Percentiles rank a stretch among this genome's conserved stretches.
These are phyloP conservation scores for Trichophyton rubrum DNA, from an alignment of 2,329 filamentous ascomycete species.

Conservation along the genomic window DNA sequence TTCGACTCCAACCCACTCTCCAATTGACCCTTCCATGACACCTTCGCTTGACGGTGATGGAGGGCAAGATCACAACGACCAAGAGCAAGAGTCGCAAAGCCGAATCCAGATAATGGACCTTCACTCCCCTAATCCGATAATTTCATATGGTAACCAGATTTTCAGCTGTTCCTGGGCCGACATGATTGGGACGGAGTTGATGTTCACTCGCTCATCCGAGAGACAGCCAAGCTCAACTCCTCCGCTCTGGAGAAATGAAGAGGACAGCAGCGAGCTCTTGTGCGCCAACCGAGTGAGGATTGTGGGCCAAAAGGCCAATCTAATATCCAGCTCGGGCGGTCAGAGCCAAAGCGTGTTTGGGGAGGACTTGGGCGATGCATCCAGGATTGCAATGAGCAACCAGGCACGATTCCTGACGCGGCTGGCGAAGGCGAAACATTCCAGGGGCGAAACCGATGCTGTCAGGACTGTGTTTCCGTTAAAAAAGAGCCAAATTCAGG, in stretches of 20 bases:
- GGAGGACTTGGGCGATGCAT: slow-evolving; percentile 6
- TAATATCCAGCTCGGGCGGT: slow-evolving; percentile 37
- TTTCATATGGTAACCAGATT: slow-evolving; percentile 66
- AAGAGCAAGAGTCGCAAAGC: slow-evolving; percentile 18
- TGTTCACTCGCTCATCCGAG: slow-evolving; percentile 47
- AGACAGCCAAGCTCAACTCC: slow-evolving; percentile 33
- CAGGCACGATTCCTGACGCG: slow-evolving; percentile 50
- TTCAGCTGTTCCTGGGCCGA: slow-evolving; percentile 73
- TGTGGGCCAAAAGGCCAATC: slow-evolving; percentile 50
- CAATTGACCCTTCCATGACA: slow-evolving; percentile 12
- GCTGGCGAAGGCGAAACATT: slow-evolving; percentile 52
- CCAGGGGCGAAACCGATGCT: slow-evolving; percentile 51
- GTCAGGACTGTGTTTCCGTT: slow-evolving; percentile 46
- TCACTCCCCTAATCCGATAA: slow-evolving; percentile 60
- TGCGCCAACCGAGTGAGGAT: slow-evolving; percentile 59
- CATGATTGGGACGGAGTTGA: slow-evolving; percentile 70
- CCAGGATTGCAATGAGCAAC: slow-evolving; percentile 24
- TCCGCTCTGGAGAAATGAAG: slow-evolving; percentile 30
- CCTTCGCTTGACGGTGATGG: slow-evolving; percentile 8
- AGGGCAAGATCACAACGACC: slow-evolving; percentile 7
- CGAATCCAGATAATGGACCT: slow-evolving; percentile 71
- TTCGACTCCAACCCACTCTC: slow-evolving; percentile 2
- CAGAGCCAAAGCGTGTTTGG: slow-evolving; percentile 3
- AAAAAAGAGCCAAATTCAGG: slow-evolving; percentile 22
- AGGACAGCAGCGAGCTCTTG: slow-evolving; percentile 57